Evolutionary conservation across 805 yeast genomes (phyloP), one percentile per base, ranked within the genome.

Genomic region (Komagataella pseudopastoris): DNA sequence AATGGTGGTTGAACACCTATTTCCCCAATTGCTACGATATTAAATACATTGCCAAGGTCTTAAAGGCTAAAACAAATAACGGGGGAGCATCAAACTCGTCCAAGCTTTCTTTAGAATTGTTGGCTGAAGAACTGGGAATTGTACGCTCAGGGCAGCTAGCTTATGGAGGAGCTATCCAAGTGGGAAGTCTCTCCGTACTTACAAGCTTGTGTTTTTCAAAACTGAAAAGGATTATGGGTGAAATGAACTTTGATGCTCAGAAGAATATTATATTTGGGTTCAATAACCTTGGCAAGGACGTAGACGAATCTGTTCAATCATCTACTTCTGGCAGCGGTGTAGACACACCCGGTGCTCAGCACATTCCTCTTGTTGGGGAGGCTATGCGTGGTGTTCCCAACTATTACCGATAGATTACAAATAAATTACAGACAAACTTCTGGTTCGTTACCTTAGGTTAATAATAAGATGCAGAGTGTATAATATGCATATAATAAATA

Each of bases 21-120:
- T 88, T 93, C 71, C 96, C 96, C 17, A 80, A 77, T 52, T 77
- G 85, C 50, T 88, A 78, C 65, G 99, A 91, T 62, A 77, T 93
- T 61, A 93, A 91, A 64, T 71, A 69, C 24, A 63, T 79, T 23
- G 62, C 72, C 16, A 56, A 52, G 45, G 48, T 49, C 18, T 54
- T 63, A 14, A 60, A 48, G 53, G 16, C 55, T 56, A 45, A 50
- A 55, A n/a, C 51, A 55, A 30, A 30, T 36, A 54, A 56, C 51
- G 56, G 57, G 53, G 17, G 43, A 36, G 24, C 53, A 54, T 49
- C 52, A 50, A 62, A 59, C 7, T 14, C 22, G 54, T n/a, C 45
- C 14, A 73, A 75, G 56, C 72, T 75, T 16, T 72, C 82, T 1
- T 68, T 84, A 45, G 87, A 83, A 58, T 71, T 73, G 51, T 66